Base-by-base conservation (phyloP, 331 rosid genomes). In the Spiraea crenata region DNA sequence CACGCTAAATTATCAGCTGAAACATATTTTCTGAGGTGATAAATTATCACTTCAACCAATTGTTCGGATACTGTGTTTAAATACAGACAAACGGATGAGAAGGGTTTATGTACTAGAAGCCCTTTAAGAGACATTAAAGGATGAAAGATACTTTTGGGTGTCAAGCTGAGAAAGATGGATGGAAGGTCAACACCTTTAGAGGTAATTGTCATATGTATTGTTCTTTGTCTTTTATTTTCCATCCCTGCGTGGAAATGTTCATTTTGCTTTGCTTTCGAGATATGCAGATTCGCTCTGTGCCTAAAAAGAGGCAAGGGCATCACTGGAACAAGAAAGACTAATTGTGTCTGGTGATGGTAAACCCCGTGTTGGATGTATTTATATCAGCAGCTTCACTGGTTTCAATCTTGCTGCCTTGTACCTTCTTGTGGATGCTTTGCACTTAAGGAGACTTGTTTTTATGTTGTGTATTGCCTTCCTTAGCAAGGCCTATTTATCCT, bases 231-330 rank as follows among this genome's bases (percentile, higher is more conserved):
- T 74, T 61, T 44, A 3, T 57, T 67, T 65, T 62, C 63, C 45
- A 65, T 70, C 60, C 50, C 54, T 65, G 31, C 55, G 68, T 67
- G 69, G 58, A 58, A 55, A 70, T 69, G 61, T 76, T 82, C 47
- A 73, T 72, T 57, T 76, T 67, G 51, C 76, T 85, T 68, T 79
- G 71, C 41, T 81, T 73, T 72, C 81, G 83, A 71, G 62, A 52
- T 25, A 25, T 88, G 86, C 84, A 81, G 83, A 72, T 81, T 65
- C 50, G 55, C 76, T 66, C 46, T 48, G 16, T 56, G 81, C 84
- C 79, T 71, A 48, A 63, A 67, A 40, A 71, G 0, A 54, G 86
- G 77, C 77, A 68, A 59, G 49, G 76, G 69, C 71, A 65, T 64
- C 59, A 69, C 66, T 46, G 44, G 71, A 63, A 70, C 70, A 59